Evolutionary conservation across 176 grass and related monocot species (phyloP).

Genomic region (Oryza nivara): DNA sequence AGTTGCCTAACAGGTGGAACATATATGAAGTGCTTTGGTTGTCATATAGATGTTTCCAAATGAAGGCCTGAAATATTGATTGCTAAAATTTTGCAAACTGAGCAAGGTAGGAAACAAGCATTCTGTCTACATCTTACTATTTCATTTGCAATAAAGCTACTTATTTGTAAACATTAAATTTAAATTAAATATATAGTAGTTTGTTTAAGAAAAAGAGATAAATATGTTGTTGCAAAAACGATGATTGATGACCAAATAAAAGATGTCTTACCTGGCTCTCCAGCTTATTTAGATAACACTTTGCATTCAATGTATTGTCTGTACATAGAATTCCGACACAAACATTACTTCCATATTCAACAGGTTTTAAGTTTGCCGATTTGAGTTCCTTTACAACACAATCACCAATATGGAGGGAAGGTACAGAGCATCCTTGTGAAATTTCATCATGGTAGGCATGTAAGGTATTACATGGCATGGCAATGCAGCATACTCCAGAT

Average conservation of each 20-base stretch:
- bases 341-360: conserved; percentile 76
- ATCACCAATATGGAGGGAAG: conserved; percentile 65
- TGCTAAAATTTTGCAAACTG: background rate
- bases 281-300: conserved; percentile 61
- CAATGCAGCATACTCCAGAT: conserved; percentile 75
- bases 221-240: background rate
- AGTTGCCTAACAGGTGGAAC: background rate
- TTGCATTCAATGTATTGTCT: conserved; percentile 26
- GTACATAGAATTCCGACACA: conserved; percentile 64
- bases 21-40: conserved; percentile 13
- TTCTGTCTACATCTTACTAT: background rate
- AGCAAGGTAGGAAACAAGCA: background rate
- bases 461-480: conserved; percentile 71
- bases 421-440: conserved; percentile 63
- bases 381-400: conserved; percentile 66
- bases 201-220: background rate
- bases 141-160: background rate
- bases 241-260: background rate
- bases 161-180: too few species aligned
- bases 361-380: conserved; percentile 61
- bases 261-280: conserved; percentile 56
- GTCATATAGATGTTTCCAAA: background rate
- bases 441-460: conserved; percentile 69
- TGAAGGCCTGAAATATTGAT: background rate
- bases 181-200: background rate